Evolutionary conservation across 208 protist genomes (phyloP).

Genomic region (Leishmania arabica): DNA sequence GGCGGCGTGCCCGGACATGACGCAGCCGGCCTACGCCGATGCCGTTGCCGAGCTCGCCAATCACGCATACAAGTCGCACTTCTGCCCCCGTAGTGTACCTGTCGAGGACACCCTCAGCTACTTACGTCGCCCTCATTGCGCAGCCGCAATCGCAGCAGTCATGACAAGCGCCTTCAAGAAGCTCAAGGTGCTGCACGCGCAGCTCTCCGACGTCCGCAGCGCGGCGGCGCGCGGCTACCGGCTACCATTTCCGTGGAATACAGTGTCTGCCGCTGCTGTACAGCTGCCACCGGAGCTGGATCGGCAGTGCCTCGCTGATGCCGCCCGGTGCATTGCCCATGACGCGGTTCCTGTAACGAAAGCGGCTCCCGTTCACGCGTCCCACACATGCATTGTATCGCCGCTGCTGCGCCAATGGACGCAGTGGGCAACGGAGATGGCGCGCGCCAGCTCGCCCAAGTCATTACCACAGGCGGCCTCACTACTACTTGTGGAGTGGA

Average conservation of each 20-base stretch:
- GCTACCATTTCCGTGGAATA: background rate
- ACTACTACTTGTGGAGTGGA: conserved; percentile 54
- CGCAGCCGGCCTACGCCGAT: conserved; percentile 5
- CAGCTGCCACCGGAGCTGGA: conserved; percentile 4
- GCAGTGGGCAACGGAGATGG: conserved; percentile 17
- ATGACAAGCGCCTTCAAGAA: conserved; percentile 24
- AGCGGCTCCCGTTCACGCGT: background rate
- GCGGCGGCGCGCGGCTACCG: background rate
- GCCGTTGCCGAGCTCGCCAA: conserved; percentile 24
- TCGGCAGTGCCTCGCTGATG: conserved; percentile 3
- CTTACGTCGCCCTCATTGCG: conserved; percentile 11
- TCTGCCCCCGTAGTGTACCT: conserved; percentile 25
- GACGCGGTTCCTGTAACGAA: background rate
- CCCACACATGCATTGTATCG: conserved; percentile 5
- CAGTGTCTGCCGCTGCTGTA: background rate
- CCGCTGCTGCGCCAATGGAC: conserved; percentile 18
- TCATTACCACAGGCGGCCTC: conserved; percentile 44
- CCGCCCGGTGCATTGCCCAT: conserved; percentile 1
- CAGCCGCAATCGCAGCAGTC: conserved; percentile 25
- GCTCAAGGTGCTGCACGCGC: conserved; percentile 25
- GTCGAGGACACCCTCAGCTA: conserved; percentile 28
- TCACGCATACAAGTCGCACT: conserved; percentile 22
- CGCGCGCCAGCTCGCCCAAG: background rate
- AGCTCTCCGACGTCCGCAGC: background rate
- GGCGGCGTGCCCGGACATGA: conserved; percentile 4